Base-by-base conservation (phyloP, 1,284 basidiomycete genomes). In the Irpex rosettiformis region DNA sequence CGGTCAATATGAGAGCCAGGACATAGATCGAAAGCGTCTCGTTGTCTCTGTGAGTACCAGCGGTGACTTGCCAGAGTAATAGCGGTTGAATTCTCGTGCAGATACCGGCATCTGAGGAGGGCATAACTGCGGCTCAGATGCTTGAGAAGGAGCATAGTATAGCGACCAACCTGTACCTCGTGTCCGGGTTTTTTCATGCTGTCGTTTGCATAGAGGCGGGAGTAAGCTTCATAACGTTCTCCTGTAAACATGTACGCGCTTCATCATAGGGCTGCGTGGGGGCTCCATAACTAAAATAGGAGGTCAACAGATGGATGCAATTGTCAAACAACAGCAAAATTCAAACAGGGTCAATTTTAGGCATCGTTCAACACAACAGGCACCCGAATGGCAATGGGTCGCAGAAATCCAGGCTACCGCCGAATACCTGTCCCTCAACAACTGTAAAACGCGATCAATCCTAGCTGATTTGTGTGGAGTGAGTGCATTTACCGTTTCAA, bases 81-180 rank as follows among this genome's bases (percentile, higher is more conserved):
- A 25, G 4, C 40, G 33, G 22, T 29, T 54, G 57, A 51, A 61
- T 16, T 51, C 22, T 51, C 5, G 21, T 27, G 24, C 57, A 86
- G 84, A 77, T 88, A 49, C 82, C 84, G 28, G 84, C 84, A 8
- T 85, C 83, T 2, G 74, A 79, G 48, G 71, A 70, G 21, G 85
- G 84, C 13, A 73, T 86, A 13, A 57, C 59, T n/a, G 84, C 85
- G 4, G 77, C 81, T 0, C 69, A 66, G 33, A 61, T 67, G 42
- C 74, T 86, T 16, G 68, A 73, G 43, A 59, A 67, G 4, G 66
- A 66, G 48, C 63, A 78, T 55, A 66, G 65, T n/a, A 77, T 85
- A 40, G 69, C 75, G 40, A 79, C 78, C 3, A 82, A 84, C 66
- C 67, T 88, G 42, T 75, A 73, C 33, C 65, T 79, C 53, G 82